phyloP scores from a whole-genome alignment of 352 stramenopile species.

The Achlya hypogyna region DNA sequence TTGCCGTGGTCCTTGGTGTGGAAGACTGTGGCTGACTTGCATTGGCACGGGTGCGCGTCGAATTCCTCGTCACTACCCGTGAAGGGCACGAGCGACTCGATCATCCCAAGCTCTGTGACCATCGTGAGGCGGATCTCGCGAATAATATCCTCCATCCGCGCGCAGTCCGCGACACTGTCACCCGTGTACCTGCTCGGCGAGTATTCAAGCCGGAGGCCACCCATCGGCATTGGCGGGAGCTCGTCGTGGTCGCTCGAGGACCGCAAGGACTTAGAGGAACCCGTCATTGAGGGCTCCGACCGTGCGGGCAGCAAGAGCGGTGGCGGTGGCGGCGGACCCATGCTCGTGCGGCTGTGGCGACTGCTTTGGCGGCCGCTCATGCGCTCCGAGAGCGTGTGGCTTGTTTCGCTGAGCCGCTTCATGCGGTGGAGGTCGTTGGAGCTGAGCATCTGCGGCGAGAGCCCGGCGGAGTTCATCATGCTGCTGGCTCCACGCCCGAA shows the following conservation, averaged over 20 bases:
- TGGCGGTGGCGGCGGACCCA: not conserved
- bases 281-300: not conserved
- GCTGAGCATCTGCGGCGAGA: conserved; percentile 6
- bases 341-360: not conserved
- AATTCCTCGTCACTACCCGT: conserved; percentile 4
- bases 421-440: conserved; percentile 18
- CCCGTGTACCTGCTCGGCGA: conserved; percentile 10
- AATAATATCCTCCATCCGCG: conserved; percentile 14
- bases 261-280: not conserved
- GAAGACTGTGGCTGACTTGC: conserved; percentile 17
- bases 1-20: conserved; percentile 13
- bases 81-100: conserved; percentile 19
- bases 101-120: conserved; percentile 20
- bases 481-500: not conserved
- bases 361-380: conserved; percentile 4
- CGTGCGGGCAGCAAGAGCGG: not conserved
- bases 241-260: not conserved
- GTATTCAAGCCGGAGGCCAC: conserved; percentile 17
- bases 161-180: conserved; percentile 7
- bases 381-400: conserved; percentile 2
- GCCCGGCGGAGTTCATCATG: not conserved
- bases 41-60: conserved; percentile 18
- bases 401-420: conserved; percentile 19
- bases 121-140: conserved; percentile 2
- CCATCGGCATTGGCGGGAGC: conserved; percentile 8